These are phyloP conservation scores for Carex kokanica DNA, from an alignment of 176 grass and related monocot species.

Conservation along the genomic window DNA sequence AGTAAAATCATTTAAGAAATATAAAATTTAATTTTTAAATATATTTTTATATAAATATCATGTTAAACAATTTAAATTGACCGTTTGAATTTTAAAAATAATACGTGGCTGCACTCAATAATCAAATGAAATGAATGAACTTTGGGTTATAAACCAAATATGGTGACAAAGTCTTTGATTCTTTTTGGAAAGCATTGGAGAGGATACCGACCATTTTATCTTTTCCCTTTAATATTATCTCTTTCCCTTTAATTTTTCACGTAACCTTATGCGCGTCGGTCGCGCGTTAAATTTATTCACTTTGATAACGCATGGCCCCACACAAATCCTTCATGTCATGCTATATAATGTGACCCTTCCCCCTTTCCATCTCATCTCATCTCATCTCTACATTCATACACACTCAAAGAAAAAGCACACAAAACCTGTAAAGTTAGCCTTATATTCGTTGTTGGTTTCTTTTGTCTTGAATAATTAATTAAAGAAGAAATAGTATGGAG, in stretches of 20 bases:
- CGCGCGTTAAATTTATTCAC: constrained; percentile 20
- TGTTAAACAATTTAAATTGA: too few species aligned
- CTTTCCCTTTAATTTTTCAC: not conserved
- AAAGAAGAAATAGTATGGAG: constrained; percentile 39
- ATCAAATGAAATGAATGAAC: not conserved
- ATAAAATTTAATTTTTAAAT: too few species aligned
- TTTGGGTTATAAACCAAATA: not conserved
- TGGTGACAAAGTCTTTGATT: not conserved
- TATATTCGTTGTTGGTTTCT: constrained; percentile 22
- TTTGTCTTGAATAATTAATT: not conserved
- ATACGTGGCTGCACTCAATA: too few species aligned
- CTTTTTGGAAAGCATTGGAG: not conserved
- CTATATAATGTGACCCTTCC: constrained; percentile 36
- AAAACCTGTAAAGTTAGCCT: constrained; percentile 9
- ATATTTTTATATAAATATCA: too few species aligned
- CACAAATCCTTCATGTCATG: not conserved
- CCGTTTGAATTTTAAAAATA: too few species aligned
- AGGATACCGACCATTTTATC: constrained; percentile 20
- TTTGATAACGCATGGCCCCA: not conserved
- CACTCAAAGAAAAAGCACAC: constrained; percentile 36
- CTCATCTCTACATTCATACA: not conserved
- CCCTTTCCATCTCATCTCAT: constrained; percentile 21
- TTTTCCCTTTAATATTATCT: not conserved
- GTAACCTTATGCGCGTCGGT: constrained; percentile 32
- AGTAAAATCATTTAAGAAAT: too few species aligned